Conservation (phyloP, 2,329 filamentous ascomycete species). For the Sporothrix euskadiensis region DNA sequence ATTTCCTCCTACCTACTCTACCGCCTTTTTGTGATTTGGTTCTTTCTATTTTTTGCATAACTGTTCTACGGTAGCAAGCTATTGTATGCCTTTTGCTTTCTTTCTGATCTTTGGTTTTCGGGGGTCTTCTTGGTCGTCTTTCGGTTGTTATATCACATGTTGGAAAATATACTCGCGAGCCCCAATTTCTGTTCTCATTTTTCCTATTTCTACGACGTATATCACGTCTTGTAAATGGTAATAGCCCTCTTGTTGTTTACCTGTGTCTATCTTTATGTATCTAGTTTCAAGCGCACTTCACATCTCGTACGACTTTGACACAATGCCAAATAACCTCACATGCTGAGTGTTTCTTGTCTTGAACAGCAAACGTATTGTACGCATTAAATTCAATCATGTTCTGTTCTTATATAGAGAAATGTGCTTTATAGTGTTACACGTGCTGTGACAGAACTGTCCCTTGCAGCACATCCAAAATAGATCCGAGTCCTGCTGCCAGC, state of each 20-base stretch:
- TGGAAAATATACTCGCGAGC: constrained; percentile 18
- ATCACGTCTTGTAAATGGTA: constrained; percentile 3
- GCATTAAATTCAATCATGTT: constrained; percentile 2
- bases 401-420: background rate
- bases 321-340: background rate
- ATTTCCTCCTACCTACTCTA: background rate
- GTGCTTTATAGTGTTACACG: constrained; percentile 8
- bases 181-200: background rate
- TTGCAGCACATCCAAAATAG: background rate
- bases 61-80: background rate
- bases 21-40: background rate
- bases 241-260: background rate
- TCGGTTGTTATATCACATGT: background rate
- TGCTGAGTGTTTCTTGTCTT: no score
- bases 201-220: no score
- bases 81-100: background rate
- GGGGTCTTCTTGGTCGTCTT: background rate
- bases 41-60: background rate
- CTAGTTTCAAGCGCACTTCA: background rate
- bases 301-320: background rate
- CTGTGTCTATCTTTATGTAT: background rate
- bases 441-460: background rate
- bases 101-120: background rate
- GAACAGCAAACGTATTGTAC: no score
- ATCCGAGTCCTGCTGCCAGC: background rate